Evolutionary conservation across 2,329 filamentous ascomycete species (phyloP), one percentile per base, ranked within the genome.

Genomic region (Scedosporium dehoogii): DNA sequence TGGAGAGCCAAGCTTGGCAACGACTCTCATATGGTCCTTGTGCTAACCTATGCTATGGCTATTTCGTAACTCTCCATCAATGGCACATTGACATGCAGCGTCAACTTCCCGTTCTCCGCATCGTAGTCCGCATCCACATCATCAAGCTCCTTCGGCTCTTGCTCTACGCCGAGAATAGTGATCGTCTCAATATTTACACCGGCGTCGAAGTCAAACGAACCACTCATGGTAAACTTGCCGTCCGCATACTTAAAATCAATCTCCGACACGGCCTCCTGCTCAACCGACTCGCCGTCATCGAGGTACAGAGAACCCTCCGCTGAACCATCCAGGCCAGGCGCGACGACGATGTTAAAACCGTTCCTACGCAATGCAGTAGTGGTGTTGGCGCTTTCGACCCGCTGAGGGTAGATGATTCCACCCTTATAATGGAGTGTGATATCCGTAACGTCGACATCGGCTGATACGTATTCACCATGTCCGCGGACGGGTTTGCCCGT

Each of bases 281-380:
- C 75, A 46, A 91, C 68, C 27, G 80, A 85, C 65, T 85, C 83
- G 9, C 90, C 90, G 65, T 93, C 90, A 67, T 93, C 90, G 7
- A 92, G 75, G 70, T 92, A 92, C 63, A 93, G 75, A 33, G 76
- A 75, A 0, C 90, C 90, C 1, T 69, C 71, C 0, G 90, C 90
- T 10, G 74, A 83, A 4, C 87, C 88, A 63, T 89, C 78, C 0
- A 72, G 68, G 1, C 79, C 84, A 0, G 88, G 80, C 0, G 88
- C 86, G 53, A 93, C 79, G 38, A 92, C 69, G 63, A 93, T 74
- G 69, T 86, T 79, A 72, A 92, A 92, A 65, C 85, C 78, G 66
- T 88, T 77, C 66, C 82, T 79, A 25, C 86, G 78, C 51, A 89
- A 74, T 46, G 80, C 81, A 0, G 78, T 79, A 1, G 86, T 89